Percentiles rank a stretch among this genome's conserved stretches.
Evolutionary conservation across 2,329 filamentous ascomycete genomes (phyloP).

Genomic region (Zymoseptoria tritici): DNA sequence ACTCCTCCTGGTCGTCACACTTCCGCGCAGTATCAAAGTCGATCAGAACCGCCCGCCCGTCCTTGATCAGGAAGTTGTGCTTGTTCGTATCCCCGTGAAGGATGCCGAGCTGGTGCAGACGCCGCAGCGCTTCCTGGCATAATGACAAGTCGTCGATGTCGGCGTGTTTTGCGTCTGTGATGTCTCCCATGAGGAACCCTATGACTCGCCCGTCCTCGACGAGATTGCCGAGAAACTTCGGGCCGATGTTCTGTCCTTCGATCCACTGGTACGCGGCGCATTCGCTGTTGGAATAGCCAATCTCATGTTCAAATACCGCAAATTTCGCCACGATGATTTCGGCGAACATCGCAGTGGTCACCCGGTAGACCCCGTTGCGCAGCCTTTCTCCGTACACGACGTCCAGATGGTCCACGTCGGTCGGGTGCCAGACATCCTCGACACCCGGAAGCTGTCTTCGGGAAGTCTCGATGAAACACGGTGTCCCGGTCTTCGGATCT

Average conservation of each 20-base stretch:
- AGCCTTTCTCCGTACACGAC: constrained; percentile 16
- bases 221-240: constrained; percentile 35
- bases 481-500: too few relatives aligned
- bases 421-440: constrained; percentile 29
- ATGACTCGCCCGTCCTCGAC: constrained; percentile 34
- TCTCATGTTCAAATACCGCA: constrained; percentile 34
- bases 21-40: constrained; percentile 28
- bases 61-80: constrained; percentile 32
- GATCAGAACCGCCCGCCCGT: constrained; percentile 23
- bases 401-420: constrained; percentile 31
- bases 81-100: constrained; percentile 34
- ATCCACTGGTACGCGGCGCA: constrained; percentile 35
- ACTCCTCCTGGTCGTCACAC: constrained; percentile 14
- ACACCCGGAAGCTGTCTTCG: background rate
- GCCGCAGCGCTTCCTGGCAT: constrained; percentile 24
- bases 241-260: constrained; percentile 29
- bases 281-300: constrained; percentile 32
- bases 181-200: constrained; percentile 32
- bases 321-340: constrained; percentile 31
- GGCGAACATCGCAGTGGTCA: constrained; percentile 2
- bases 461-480: constrained; percentile 7
- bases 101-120: constrained; percentile 32
- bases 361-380: constrained; percentile 16
- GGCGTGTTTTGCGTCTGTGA: constrained; percentile 24
- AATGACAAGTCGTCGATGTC: constrained; percentile 22